Conservation (phyloP, 2,329 filamentous ascomycete genomes). For the Alternaria sp. region DNA sequence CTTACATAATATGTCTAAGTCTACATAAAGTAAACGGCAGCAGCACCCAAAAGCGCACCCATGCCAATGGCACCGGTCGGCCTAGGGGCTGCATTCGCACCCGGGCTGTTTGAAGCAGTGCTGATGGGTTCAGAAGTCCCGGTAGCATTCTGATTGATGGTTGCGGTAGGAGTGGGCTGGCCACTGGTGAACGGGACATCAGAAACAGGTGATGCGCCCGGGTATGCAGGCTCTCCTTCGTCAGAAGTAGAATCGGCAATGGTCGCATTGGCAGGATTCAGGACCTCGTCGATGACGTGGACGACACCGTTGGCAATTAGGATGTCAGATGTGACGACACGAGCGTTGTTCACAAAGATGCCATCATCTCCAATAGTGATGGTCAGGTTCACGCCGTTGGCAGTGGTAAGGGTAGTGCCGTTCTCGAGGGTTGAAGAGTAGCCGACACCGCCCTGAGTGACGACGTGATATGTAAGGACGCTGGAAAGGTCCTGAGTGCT, state of each 20-base stretch:
- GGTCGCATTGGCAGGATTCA: slow-evolving; percentile 62
- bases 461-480: slow-evolving; percentile 71
- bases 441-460: slow-evolving; percentile 60
- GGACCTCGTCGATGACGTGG: slow-evolving; percentile 65
- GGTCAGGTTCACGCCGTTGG: slow-evolving; percentile 52
- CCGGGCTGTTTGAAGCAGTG: slow-evolving; percentile 28
- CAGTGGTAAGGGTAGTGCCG: slow-evolving; percentile 50
- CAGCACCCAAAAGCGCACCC: slow-evolving; percentile 59
- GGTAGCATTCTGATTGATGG: slow-evolving; percentile 48
- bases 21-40: slow-evolving; percentile 47
- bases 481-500: slow-evolving; percentile 58
- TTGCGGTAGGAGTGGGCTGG: slow-evolving; percentile 57
- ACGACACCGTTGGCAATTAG: slow-evolving; percentile 58
- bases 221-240: slow-evolving; percentile 63
- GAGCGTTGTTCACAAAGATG: slow-evolving; percentile 57
- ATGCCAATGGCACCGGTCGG: slow-evolving; percentile 56
- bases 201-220: slow-evolving; percentile 58
- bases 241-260: slow-evolving; percentile 55
- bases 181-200: slow-evolving; percentile 65
- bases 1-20: not conserved
- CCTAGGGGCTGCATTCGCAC: slow-evolving; percentile 36
- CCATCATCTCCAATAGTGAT: slow-evolving; percentile 50
- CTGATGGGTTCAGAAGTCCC: slow-evolving; percentile 31
- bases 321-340: slow-evolving; percentile 54
- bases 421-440: slow-evolving; percentile 61